A percentile compares a stretch with the other conserved stretches of the same genome.
Conservation (phyloP, 192 early-diverging fungal species). For the Hyaloraphidium curvatum region DNA sequence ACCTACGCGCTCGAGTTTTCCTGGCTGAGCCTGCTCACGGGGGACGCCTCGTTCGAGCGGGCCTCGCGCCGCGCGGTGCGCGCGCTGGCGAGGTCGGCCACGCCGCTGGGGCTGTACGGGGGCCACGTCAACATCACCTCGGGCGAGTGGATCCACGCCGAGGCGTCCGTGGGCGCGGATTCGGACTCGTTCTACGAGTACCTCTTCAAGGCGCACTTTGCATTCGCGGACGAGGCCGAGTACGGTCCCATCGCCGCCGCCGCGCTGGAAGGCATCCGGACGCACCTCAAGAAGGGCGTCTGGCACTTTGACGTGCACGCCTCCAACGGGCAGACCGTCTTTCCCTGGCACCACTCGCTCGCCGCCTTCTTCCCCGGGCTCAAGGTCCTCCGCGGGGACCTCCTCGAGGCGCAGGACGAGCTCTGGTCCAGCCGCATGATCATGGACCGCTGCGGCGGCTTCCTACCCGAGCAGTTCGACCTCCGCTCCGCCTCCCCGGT, state of each 20-base stretch:
- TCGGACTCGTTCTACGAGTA: constrained; percentile 90
- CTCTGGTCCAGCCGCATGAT: neutral
- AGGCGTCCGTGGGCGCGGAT: constrained; percentile 69
- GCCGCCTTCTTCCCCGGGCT: constrained; percentile 84
- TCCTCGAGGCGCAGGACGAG: constrained; percentile 5
- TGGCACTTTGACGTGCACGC: constrained; percentile 53
- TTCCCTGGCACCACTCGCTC: constrained; percentile 71
- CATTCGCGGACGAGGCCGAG: constrained; percentile 68
- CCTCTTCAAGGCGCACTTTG: constrained; percentile 66
- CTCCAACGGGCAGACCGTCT: constrained; percentile 35
- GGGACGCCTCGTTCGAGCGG: constrained; percentile 56
- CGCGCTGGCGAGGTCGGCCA: neutral
- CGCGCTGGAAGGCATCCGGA: constrained; percentile 12
- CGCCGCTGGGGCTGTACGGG: neutral
- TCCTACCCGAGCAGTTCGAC: neutral
- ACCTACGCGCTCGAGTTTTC: constrained; percentile 87
- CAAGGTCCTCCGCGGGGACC: constrained; percentile 36
- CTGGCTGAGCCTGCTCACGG: constrained; percentile 64
- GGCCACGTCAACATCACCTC: constrained; percentile 11
- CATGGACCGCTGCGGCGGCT: neutral
- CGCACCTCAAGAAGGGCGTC: constrained; percentile 8
- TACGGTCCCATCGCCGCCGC: too few relatives aligned
- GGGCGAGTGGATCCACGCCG: constrained; percentile 48
- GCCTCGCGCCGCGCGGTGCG: neutral
- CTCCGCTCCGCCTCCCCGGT: neutral